phyloP scores from a whole-genome alignment of 2,329 filamentous ascomycete species.

The Ascochyta fabae region DNA sequence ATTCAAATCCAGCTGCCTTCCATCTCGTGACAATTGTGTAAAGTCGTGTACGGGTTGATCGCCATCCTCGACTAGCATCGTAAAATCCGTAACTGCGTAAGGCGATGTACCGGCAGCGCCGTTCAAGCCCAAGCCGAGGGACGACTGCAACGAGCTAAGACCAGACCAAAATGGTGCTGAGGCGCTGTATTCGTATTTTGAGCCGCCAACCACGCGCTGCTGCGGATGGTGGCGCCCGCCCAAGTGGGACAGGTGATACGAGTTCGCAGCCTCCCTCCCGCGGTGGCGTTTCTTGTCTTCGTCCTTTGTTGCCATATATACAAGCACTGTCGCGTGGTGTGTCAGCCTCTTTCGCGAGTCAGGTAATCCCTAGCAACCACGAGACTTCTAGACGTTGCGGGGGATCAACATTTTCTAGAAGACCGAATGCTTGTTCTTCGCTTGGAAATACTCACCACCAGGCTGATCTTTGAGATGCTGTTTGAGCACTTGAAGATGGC shows the following conservation, averaged over 20 bases:
- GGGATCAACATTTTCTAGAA: conserved; percentile 3
- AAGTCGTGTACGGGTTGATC: conserved; percentile 49
- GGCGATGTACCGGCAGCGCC: conserved; percentile 21
- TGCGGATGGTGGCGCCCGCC: conserved; percentile 31
- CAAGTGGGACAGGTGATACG: conserved; percentile 30
- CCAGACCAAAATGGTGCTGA: conserved; percentile 25
- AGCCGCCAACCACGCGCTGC: conserved; percentile 19
- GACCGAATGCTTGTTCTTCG: neutral
- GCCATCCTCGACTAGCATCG: conserved; percentile 51
- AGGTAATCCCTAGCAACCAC: conserved; percentile 19
- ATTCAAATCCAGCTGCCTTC: conserved; percentile 39
- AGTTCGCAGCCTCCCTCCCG: conserved; percentile 23
- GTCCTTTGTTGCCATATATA: conserved; percentile 50
- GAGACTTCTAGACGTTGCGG: conserved; percentile 9
- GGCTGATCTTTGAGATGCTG: conserved; percentile 60
- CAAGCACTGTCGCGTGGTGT: conserved; percentile 43
- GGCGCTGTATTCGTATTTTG: conserved; percentile 33
- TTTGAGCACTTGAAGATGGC: conserved; percentile 68
- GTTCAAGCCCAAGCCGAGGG: conserved; percentile 17
- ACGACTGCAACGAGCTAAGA: conserved; percentile 24
- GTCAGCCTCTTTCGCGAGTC: conserved; percentile 31
- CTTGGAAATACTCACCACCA: conserved; percentile 53
- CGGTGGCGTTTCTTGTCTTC: conserved; percentile 33
- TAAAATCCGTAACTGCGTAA: conserved; percentile 43
- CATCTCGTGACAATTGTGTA: conserved; percentile 41